Conservation (phyloP, 345 rosid genomes). For the Raphanus raphanistrum region DNA sequence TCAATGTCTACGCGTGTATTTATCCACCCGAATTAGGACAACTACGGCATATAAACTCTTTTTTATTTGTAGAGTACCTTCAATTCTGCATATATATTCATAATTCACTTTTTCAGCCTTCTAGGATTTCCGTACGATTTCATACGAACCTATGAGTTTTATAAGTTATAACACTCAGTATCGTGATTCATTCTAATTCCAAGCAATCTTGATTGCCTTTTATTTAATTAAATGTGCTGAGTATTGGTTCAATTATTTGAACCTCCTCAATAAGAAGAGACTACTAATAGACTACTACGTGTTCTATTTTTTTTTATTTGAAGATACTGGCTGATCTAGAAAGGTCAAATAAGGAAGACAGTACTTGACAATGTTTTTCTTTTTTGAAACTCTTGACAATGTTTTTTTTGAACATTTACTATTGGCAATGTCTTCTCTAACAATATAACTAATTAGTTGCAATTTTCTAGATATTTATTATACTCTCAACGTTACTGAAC, state of each 20-base stretch:
- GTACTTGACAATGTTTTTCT: background rate
- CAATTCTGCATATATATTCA: background rate
- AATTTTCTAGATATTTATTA: background rate
- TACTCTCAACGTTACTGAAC: conserved; percentile 31
- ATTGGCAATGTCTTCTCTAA: conserved; percentile 4
- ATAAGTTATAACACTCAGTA: background rate
- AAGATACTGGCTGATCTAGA: background rate
- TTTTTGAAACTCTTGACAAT: background rate
- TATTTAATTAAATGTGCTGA: background rate
- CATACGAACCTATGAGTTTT: background rate
- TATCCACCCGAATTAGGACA: conserved; percentile 31
- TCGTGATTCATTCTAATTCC: background rate
- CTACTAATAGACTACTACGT: background rate
- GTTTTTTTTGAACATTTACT: no score
- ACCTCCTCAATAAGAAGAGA: background rate
- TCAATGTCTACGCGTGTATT: conserved; percentile 18
- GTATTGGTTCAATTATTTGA: conserved; percentile 9
- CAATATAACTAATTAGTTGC: conserved; percentile 6
- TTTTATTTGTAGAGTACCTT: no score
- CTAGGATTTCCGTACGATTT: conserved; percentile 19
- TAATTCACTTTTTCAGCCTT: conserved; percentile 14
- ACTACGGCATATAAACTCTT: background rate
- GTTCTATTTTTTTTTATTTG: background rate
- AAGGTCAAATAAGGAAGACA: background rate
- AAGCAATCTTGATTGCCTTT: conserved; percentile 6